Base-by-base conservation (phyloP, 768 basidiomycete genomes). In the Boletus tomentosulus region DNA sequence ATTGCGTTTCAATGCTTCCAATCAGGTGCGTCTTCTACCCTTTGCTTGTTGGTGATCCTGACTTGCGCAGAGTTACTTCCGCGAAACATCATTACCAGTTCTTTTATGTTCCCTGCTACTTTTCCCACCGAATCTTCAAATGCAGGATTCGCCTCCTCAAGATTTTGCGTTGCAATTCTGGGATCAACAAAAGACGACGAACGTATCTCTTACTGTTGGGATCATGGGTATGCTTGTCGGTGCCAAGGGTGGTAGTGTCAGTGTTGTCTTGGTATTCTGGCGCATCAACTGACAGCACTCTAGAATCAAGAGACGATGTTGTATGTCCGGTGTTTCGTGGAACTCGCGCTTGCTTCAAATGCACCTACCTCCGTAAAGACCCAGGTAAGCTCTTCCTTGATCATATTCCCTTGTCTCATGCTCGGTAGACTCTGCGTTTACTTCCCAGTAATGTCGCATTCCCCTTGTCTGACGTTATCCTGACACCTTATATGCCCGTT, bases 151-250 rank as follows among this genome's bases (percentile, higher is more conserved):
- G 6, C 78, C 80, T n/a, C 89, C 86, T 1, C 91, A 97, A 67
- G 87, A 91, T 57, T 98, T 98, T 70, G 87, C 94, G 1, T 73
- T 98, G 43, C 97, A 99, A 67, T 93, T 93, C 70, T 99, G 97
- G 97, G 92, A 95, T 59, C 80, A 85, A 39, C 89, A 93, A 68
- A 99, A 98, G 70, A 72, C 80, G n/a, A 71, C 80, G 24, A 98
- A 97, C 64, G 83, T 86, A 1, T 77, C 80, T 0, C 72, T 93
- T n/a, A 82, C 92, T 8, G 74, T 98, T 3, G 85, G 85, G 19
- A 82, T 97, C 54, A 84, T 98, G 60, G 86, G 92, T 3, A 89
- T 95, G 77, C 80, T 98, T 9, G 78, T 93, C 33, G 78, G 80
- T n/a, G 80, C 81, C 38, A 88, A 89, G 66, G 85, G 85, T 48